Percentiles rank a stretch among this genome's conserved stretches.
phyloP scores from a whole-genome alignment of 169 alveolate genomes.

The Plasmodium yoelii region DNA sequence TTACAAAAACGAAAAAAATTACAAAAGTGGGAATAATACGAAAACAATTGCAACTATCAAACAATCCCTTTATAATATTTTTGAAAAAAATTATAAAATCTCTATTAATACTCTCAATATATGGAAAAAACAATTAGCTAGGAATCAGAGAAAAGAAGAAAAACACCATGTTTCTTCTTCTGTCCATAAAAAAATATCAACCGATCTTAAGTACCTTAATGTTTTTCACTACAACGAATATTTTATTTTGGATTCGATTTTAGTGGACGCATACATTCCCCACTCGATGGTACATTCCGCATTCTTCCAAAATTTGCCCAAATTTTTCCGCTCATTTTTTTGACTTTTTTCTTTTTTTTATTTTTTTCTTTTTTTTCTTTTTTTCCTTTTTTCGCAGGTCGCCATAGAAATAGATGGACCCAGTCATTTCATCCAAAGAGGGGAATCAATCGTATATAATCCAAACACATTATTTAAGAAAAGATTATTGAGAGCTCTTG shows the following conservation, averaged over 20 bases:
- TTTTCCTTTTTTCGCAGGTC: slow-evolving; percentile 9
- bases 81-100: slow-evolving; percentile 60
- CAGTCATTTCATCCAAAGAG: slow-evolving; percentile 56
- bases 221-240: slow-evolving; percentile 53
- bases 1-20: not conserved
- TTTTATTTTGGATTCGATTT: slow-evolving; percentile 54
- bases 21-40: not conserved
- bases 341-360: not conserved
- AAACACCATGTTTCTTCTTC: slow-evolving; percentile 54
- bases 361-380: not conserved
- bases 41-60: not conserved
- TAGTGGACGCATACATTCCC: slow-evolving; percentile 54
- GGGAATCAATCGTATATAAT: slow-evolving; percentile 30
- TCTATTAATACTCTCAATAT: slow-evolving; percentile 41
- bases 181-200: slow-evolving; percentile 59
- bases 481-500: slow-evolving; percentile 53
- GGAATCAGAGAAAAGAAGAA: slow-evolving; percentile 71
- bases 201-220: slow-evolving; percentile 29
- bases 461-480: slow-evolving; percentile 61
- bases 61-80: not conserved
- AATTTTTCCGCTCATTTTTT: not conserved
- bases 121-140: slow-evolving; percentile 73
- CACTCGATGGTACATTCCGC: slow-evolving; percentile 24
- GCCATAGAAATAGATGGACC: slow-evolving; percentile 70
- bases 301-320: no score